Percentiles rank a stretch among this genome's conserved stretches.
phyloP scores from a whole-genome alignment of 345 rosid species.

The Erysimum cheiranthoides region DNA sequence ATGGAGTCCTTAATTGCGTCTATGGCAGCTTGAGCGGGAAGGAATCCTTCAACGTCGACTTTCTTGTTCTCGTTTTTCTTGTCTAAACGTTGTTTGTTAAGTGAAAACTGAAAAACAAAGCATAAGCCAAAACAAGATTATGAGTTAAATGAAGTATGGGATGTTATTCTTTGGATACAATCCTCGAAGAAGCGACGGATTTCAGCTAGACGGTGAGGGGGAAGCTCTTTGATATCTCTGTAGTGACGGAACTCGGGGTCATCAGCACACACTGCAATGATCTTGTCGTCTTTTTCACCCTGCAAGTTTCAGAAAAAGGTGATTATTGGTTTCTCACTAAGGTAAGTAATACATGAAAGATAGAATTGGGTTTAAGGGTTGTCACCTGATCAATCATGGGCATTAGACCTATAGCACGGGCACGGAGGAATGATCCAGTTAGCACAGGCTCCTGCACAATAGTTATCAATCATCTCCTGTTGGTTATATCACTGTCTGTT shows the following conservation, averaged over 20 bases:
- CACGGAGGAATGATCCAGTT: slow-evolving; percentile 93
- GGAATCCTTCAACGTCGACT: slow-evolving; percentile 88
- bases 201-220: slow-evolving; percentile 98
- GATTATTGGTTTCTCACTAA: slow-evolving; percentile 22
- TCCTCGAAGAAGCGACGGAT: slow-evolving; percentile 99
- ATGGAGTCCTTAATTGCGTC: slow-evolving; percentile 87
- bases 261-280: slow-evolving; percentile 97
- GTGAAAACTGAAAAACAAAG: slow-evolving; percentile 22
- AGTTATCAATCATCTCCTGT: slow-evolving; percentile 28
- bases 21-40: slow-evolving; percentile 78
- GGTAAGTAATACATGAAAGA: neutral
- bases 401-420: slow-evolving; percentile 98
- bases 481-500: slow-evolving; percentile 2
- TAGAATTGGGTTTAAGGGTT: neutral
- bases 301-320: slow-evolving; percentile 40
- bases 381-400: slow-evolving; percentile 96
- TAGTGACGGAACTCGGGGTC: slow-evolving; percentile 98
- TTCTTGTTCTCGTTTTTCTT: slow-evolving; percentile 98
- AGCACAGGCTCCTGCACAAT: slow-evolving; percentile 80
- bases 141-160: slow-evolving; percentile 4
- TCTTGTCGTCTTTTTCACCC: slow-evolving; percentile 99
- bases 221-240: slow-evolving; percentile 90
- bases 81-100: slow-evolving; percentile 54
- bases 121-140: neutral
- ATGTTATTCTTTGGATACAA: slow-evolving; percentile 66